These are phyloP conservation scores for Paramecium primaurelia DNA, from an alignment of 73 alveolate species.

Conservation along the genomic window DNA sequence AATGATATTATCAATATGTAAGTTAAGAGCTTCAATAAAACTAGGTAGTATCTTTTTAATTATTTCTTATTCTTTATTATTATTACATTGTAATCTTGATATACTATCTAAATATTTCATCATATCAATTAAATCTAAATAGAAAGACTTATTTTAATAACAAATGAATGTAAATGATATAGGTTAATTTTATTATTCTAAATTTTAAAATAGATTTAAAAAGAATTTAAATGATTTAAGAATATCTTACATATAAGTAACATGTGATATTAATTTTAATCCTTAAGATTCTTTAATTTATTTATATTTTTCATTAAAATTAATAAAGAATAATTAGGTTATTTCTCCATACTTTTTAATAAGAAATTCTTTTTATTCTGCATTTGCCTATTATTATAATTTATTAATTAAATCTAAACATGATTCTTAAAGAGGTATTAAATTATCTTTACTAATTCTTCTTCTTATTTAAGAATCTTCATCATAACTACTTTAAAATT, in stretches of 20 bases:
- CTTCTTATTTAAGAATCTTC: neutral
- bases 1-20: neutral
- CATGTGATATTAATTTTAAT: neutral
- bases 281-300: neutral
- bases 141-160: neutral
- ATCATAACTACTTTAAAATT: neutral
- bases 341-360: constrained; percentile 4
- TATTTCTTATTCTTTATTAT: neutral
- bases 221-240: neutral
- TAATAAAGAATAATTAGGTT: neutral
- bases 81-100: neutral
- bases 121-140: neutral
- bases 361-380: neutral
- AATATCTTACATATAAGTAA: constrained; percentile 27
- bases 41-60: neutral
- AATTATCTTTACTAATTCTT: neutral
- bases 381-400: neutral
- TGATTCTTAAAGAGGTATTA: neutral
- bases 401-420: neutral
- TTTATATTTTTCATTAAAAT: neutral
- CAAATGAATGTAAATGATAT: neutral
- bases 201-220: neutral
- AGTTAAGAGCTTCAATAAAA: neutral
- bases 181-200: neutral
- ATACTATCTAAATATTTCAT: neutral